These are phyloP conservation scores for Friedmanniomyces simplex DNA, from an alignment of 495 filamentous ascomycete species.

Conservation along the genomic window DNA sequence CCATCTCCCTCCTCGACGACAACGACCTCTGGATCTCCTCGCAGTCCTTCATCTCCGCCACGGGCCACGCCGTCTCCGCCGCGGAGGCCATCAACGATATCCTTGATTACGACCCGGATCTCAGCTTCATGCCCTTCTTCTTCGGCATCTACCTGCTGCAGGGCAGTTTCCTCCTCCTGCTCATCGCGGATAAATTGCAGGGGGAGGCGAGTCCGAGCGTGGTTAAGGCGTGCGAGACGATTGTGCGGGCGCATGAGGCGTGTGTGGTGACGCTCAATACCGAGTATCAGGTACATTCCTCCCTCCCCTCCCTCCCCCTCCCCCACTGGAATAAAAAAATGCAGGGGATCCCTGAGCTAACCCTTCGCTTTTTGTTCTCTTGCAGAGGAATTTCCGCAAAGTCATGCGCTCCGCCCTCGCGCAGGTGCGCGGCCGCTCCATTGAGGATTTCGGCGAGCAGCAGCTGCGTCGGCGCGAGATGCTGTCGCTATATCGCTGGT, in stretches of 20 bases:
- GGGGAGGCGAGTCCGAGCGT: constrained; percentile 68
- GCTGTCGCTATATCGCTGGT: constrained; percentile 67
- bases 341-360: neutral
- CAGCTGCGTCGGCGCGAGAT: constrained; percentile 64
- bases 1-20: constrained; percentile 71
- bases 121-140: constrained; percentile 86
- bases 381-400: constrained; percentile 67
- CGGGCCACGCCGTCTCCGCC: constrained; percentile 67
- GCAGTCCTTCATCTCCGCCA: constrained; percentile 67
- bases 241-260: constrained; percentile 74
- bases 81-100: constrained; percentile 77
- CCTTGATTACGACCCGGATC: constrained; percentile 68
- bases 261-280: constrained; percentile 78
- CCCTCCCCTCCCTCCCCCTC: no score
- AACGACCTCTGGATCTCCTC: constrained; percentile 80
- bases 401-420: constrained; percentile 74
- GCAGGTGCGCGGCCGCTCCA: constrained; percentile 61
- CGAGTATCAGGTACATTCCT: constrained; percentile 63
- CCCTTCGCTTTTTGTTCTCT: no score
- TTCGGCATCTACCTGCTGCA: constrained; percentile 79
- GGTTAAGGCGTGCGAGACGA: constrained; percentile 73
- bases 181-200: constrained; percentile 76
- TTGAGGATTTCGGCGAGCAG: constrained; percentile 66
- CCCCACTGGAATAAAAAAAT: no score
- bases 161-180: constrained; percentile 68